Conservation (phyloP, 106 monocot species). For the Allium fistulosum region DNA sequence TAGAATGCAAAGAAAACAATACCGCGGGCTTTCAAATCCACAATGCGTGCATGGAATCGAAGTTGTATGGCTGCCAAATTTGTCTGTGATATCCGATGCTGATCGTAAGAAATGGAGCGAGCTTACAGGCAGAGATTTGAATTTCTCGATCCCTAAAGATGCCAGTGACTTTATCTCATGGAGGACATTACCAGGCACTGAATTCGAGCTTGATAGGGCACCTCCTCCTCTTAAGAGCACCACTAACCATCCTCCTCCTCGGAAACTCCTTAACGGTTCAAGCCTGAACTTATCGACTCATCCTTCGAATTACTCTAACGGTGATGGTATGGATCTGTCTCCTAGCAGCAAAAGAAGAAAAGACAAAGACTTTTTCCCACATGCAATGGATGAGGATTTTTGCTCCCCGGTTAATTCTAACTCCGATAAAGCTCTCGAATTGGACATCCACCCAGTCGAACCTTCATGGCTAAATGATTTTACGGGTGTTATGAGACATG, state of each 20-base stretch:
- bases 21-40: slow-evolving; percentile 53
- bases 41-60: slow-evolving; percentile 60
- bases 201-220: slow-evolving; percentile 45
- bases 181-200: slow-evolving; percentile 43
- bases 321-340: slow-evolving; percentile 40
- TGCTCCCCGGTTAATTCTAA: slow-evolving; percentile 25
- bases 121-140: slow-evolving; percentile 40
- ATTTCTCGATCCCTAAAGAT: slow-evolving; percentile 44
- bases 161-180: slow-evolving; percentile 50
- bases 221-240: slow-evolving; percentile 15
- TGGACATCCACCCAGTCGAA: slow-evolving; percentile 34
- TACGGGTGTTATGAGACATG: slow-evolving; percentile 35
- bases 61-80: slow-evolving; percentile 35
- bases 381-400: slow-evolving; percentile 39
- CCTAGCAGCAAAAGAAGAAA: slow-evolving; percentile 39
- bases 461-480: slow-evolving; percentile 34
- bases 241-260: slow-evolving; percentile 14
- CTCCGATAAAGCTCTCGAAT: slow-evolving; percentile 25
- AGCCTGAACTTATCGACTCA: slow-evolving; percentile 45
- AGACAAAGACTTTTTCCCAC: slow-evolving; percentile 36
- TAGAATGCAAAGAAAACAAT: slow-evolving; percentile 60
- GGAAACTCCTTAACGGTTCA: slow-evolving; percentile 38
- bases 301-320: slow-evolving; percentile 15
- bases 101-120: slow-evolving; percentile 50
- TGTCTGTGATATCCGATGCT: slow-evolving; percentile 29